phyloP scores from a whole-genome alignment of 2,329 filamentous ascomycete genomes.

The Trichoderma endophyticum region DNA sequence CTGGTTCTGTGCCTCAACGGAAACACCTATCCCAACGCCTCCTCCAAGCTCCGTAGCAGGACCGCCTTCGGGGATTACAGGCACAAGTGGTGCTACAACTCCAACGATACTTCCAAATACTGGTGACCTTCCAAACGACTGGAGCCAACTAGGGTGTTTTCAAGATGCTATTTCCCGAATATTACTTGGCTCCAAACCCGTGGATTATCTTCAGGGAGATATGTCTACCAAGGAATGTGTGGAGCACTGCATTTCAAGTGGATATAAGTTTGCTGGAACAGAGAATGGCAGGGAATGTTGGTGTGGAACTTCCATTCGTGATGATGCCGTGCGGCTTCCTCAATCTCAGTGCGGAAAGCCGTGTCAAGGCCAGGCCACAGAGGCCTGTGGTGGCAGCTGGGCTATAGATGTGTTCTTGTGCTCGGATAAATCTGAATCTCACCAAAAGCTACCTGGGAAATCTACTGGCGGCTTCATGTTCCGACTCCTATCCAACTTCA shows the following conservation, averaged over 20 bases:
- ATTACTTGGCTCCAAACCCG: constrained; percentile 24
- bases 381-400: constrained; percentile 27
- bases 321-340: constrained; percentile 25
- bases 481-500: constrained; percentile 6
- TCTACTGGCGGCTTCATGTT: background rate
- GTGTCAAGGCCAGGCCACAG: constrained; percentile 21
- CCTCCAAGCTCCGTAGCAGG: background rate
- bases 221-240: constrained; percentile 52
- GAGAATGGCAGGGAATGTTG: constrained; percentile 52
- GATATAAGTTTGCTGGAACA: constrained; percentile 46
- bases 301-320: constrained; percentile 38
- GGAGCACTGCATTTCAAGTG: constrained; percentile 41
- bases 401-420: constrained; percentile 25
- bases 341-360: constrained; percentile 25
- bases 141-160: constrained; percentile 34
- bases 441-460: background rate
- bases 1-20: constrained; percentile 28
- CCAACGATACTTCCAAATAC: background rate
- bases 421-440: background rate
- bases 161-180: constrained; percentile 27
- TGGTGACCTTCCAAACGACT: constrained; percentile 18
- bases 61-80: background rate
- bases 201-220: constrained; percentile 27
- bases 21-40: background rate
- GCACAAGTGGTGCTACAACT: background rate